Percentiles rank a stretch among this genome's conserved stretches.
Evolutionary conservation across 192 early-diverging fungal species (phyloP).

Genomic region (Funneliformis mosseae): DNA sequence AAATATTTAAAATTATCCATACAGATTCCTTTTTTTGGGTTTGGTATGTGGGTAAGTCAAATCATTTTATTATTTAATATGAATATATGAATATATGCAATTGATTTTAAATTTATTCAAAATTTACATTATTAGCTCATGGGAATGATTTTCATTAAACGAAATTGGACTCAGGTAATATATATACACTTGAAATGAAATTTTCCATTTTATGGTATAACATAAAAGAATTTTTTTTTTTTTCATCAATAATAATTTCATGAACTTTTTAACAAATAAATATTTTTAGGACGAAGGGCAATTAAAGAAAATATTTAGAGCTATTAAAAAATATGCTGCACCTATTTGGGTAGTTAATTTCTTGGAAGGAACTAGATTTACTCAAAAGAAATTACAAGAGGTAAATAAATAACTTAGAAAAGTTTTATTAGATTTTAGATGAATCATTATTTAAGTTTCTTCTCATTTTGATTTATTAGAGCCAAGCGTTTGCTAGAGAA

Average conservation of each 20-base stretch:
- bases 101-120: neutral
- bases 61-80: neutral
- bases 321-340: conserved; percentile 51
- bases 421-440: conserved; percentile 31
- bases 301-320: conserved; percentile 53
- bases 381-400: conserved; percentile 49
- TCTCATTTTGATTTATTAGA: conserved; percentile 23
- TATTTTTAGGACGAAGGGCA: conserved; percentile 46
- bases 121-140: conserved; percentile 40
- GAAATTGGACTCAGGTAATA: conserved; percentile 53
- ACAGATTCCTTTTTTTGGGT: conserved; percentile 64
- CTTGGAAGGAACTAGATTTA: conserved; percentile 58
- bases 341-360: conserved; percentile 60
- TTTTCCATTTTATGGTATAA: too few relatives aligned
- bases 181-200: neutral
- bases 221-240: too few relatives aligned
- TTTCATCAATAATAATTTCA: neutral
- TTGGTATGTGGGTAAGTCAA: conserved; percentile 61
- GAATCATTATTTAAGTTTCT: conserved; percentile 37
- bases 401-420: conserved; percentile 13
- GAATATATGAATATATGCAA: neutral
- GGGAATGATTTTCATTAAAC: conserved; percentile 59
- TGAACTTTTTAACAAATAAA: neutral
- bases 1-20: neutral
- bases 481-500: conserved; percentile 52